phyloP scores from a whole-genome alignment of 352 stramenopile species.

The Phytophthora rubi region DNA sequence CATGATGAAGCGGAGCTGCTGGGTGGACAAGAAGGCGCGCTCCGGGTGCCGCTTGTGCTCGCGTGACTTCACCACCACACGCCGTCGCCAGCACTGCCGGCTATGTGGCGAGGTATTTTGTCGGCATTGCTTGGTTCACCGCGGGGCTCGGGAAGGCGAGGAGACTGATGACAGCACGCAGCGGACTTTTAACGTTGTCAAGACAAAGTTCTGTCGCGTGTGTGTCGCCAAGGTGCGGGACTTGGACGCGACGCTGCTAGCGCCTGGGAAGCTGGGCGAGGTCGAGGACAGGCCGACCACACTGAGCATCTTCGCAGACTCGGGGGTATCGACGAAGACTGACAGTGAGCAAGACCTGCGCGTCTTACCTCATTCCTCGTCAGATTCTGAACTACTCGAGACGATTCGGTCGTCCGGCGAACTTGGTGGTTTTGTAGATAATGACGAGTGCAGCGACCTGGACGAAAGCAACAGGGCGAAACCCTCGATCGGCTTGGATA shows the following conservation, averaged over 20 bases:
- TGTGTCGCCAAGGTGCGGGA: conserved; percentile 60
- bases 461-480: conserved; percentile 1
- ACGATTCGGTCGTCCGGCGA: conserved; percentile 35
- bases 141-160: conserved; percentile 32
- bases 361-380: conserved; percentile 24
- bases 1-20: conserved; percentile 49
- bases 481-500: conserved; percentile 28
- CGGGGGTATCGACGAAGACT: conserved; percentile 26
- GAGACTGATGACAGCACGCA: conserved; percentile 16
- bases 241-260: conserved; percentile 32
- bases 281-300: conserved; percentile 5
- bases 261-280: conserved; percentile 19
- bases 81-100: conserved; percentile 73
- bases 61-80: conserved; percentile 54
- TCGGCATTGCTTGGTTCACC: conserved; percentile 60
- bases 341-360: conserved; percentile 27
- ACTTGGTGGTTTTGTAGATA: conserved; percentile 28
- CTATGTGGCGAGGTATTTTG: conserved; percentile 82
- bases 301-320: conserved; percentile 26
- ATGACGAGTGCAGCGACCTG: conserved; percentile 19
- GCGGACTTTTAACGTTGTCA: conserved; percentile 45
- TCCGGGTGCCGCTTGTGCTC: conserved; percentile 63
- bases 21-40: conserved; percentile 57
- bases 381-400: conserved; percentile 37
- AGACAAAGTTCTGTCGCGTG: conserved; percentile 68